These are phyloP conservation scores for Pyrus hybrid DNA, from an alignment of 331 rosid genomes.

Conservation along the genomic window DNA sequence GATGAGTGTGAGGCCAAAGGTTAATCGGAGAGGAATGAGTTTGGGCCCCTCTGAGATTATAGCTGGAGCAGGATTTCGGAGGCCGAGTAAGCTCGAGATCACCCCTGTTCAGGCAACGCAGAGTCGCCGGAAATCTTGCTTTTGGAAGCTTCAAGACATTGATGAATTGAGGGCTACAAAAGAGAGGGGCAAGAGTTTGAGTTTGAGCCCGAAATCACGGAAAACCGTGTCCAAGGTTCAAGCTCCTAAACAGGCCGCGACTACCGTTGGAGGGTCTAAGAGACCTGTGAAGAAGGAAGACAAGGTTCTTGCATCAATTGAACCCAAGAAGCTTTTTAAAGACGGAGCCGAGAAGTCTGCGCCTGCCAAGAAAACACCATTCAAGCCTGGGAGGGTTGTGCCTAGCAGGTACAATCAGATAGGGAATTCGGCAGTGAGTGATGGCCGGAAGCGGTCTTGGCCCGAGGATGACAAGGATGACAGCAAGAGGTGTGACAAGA, in stretches of 20 bases:
- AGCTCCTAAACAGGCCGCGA: conserved; percentile 30
- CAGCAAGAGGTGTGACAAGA: conserved; percentile 36
- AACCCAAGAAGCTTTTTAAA: conserved; percentile 74
- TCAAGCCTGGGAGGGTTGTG: conserved; percentile 63
- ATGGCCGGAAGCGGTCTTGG: conserved; percentile 60
- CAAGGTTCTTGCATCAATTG: conserved; percentile 28
- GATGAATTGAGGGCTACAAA: conserved; percentile 35
- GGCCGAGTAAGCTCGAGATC: conserved; percentile 37
- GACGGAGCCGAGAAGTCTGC: conserved; percentile 49
- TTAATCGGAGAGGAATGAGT: conserved; percentile 53
- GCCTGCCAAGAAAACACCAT: conserved; percentile 30
- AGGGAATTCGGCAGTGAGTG: conserved; percentile 23
- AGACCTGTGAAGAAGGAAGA: conserved; percentile 51
- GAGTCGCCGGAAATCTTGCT: conserved; percentile 74
- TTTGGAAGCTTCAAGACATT: conserved; percentile 59
- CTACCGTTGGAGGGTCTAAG: conserved; percentile 37
- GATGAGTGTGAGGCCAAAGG: conserved; percentile 23
- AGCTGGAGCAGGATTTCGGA: conserved; percentile 23
- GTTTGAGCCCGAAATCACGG: conserved; percentile 44
- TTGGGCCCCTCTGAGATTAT: conserved; percentile 65
- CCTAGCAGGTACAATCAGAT: conserved; percentile 66
- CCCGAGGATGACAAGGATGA: conserved; percentile 57
- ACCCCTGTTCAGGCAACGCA: conserved; percentile 41
- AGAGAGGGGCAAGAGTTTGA: conserved; percentile 45
- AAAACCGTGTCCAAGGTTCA: conserved; percentile 36